Conservation (phyloP, 208 protist species). For the Dictyostelium gargantuum region DNA sequence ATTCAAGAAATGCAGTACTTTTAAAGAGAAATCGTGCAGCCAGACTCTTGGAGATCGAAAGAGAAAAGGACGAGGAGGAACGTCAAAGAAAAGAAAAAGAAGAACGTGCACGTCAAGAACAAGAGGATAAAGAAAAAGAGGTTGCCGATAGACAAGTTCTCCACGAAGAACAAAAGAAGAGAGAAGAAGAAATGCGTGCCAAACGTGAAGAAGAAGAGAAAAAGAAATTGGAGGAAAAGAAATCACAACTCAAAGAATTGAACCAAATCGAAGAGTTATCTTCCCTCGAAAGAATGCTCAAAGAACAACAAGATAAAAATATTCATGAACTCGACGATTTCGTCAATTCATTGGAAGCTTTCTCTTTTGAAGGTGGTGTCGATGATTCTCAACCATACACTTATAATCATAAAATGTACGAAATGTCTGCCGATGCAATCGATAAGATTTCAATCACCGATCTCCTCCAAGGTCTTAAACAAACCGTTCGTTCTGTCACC, state of each 20-base stretch:
- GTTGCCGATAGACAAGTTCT: background rate
- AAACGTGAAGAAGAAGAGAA: background rate
- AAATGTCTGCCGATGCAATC: background rate
- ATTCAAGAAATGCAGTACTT: background rate
- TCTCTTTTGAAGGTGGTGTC: conserved; percentile 54
- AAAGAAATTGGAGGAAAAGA: conserved; percentile 37
- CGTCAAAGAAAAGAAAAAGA: conserved; percentile 10
- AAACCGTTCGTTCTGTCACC: conserved; percentile 20
- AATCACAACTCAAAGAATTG: conserved; percentile 8
- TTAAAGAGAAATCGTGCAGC: background rate
- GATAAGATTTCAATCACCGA: conserved; percentile 45
- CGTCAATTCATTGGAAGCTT: conserved; percentile 24
- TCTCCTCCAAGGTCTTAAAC: conserved; percentile 36
- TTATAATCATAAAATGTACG: conserved; percentile 58
- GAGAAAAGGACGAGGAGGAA: conserved; percentile 28
- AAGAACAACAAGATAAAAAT: conserved; percentile 38
- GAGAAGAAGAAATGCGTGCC: background rate
- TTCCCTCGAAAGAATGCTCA: conserved; percentile 25
- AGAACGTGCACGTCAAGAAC: background rate
- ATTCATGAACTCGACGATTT: conserved; percentile 30
- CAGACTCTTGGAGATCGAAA: conserved; percentile 28
- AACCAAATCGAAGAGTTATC: conserved; percentile 53
- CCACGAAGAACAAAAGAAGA: background rate
- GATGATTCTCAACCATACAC: conserved; percentile 22
- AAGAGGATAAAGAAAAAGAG: background rate